Conservation (phyloP, 108 stramenopile genomes). For the Hondaea fermentalgiana region DNA sequence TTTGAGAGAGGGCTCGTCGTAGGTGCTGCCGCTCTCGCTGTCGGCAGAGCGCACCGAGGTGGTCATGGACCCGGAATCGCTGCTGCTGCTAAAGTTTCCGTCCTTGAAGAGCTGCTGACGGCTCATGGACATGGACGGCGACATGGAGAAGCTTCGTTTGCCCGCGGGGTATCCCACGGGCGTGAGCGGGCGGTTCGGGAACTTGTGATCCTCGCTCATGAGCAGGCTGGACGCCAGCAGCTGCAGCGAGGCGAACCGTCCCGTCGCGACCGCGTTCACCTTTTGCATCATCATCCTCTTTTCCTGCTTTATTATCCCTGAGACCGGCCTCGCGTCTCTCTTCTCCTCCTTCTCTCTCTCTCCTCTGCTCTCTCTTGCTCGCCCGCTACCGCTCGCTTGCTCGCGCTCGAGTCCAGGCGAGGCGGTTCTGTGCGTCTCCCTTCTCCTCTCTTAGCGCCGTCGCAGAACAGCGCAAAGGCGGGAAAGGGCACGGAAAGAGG, state of each 20-base stretch:
- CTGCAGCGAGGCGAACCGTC: background rate
- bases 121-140: conserved; percentile 2
- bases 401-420: no score
- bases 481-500: background rate
- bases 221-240: background rate
- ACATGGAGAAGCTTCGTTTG: background rate
- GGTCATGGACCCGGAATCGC: background rate
- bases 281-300: background rate
- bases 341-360: background rate
- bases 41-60: background rate
- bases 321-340: background rate
- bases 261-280: background rate
- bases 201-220: background rate
- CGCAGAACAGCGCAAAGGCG: background rate
- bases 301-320: background rate
- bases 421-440: background rate
- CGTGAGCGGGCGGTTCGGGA: background rate
- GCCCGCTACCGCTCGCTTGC: no score
- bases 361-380: background rate
- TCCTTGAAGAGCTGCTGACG: background rate
- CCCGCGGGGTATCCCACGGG: background rate
- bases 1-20: background rate
- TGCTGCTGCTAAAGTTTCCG: background rate
- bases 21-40: background rate
- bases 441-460: background rate